Conservation (phyloP, 441 rosid species). For the Daphne laureola region DNA sequence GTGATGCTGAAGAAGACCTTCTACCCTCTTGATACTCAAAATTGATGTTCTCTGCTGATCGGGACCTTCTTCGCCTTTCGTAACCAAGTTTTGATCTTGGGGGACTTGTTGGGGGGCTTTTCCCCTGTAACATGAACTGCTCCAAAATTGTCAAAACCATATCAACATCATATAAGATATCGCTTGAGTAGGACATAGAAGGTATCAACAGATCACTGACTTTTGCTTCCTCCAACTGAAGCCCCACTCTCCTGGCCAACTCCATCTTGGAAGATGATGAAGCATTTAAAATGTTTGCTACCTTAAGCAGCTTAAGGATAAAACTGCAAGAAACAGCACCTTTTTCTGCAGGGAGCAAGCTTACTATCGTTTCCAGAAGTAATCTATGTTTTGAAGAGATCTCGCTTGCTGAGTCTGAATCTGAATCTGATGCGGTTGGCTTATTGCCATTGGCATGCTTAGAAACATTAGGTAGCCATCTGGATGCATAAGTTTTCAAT, state of each 20-base stretch:
- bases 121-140: constrained; percentile 51
- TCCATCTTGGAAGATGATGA: constrained; percentile 47
- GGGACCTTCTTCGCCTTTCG: constrained; percentile 83
- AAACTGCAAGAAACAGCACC: constrained; percentile 51
- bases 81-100: constrained; percentile 44
- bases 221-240: constrained; percentile 60
- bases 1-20: constrained; percentile 62
- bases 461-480: constrained; percentile 53
- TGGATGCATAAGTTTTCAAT: constrained; percentile 50
- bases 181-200: constrained; percentile 24
- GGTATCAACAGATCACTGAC: constrained; percentile 58
- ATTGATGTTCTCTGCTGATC: constrained; percentile 76
- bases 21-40: constrained; percentile 75
- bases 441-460: constrained; percentile 23
- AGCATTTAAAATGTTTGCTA: constrained; percentile 35
- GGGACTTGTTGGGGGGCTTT: constrained; percentile 67
- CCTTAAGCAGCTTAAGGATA: constrained; percentile 50
- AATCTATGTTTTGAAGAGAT: constrained; percentile 44
- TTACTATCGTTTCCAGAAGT: constrained; percentile 49
- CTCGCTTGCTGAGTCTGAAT: constrained; percentile 49
- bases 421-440: constrained; percentile 38
- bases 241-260: constrained; percentile 46
- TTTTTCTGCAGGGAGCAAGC: constrained; percentile 46
- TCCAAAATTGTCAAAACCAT: constrained; percentile 46
- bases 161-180: constrained; percentile 48